Percentiles rank a stretch among this genome's conserved stretches.
Conservation (phyloP, 2,329 filamentous ascomycete genomes). For the Gyromitra esculenta region DNA sequence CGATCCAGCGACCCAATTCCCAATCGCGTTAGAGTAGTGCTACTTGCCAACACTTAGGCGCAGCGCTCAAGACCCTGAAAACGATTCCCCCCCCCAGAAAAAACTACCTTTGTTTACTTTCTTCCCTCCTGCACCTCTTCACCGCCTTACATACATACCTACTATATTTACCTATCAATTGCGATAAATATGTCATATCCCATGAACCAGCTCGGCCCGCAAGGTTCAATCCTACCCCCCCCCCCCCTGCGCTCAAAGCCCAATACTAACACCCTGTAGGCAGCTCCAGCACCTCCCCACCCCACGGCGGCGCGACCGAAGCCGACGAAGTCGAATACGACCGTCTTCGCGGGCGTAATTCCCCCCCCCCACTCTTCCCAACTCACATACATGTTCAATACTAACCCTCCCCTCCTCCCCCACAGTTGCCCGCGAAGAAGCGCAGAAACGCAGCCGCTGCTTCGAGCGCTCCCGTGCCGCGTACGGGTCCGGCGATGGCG, state of each 20-base stretch:
- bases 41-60: constrained; percentile 19
- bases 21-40: constrained; percentile 30
- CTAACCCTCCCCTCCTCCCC: background rate
- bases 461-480: constrained; percentile 82
- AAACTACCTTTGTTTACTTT: background rate
- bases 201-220: constrained; percentile 56
- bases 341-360: constrained; percentile 74
- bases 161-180: background rate
- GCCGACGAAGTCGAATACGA: constrained; percentile 89
- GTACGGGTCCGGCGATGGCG: constrained; percentile 84
- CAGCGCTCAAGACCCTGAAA: constrained; percentile 14
- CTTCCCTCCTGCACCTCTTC: background rate
- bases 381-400: background rate
- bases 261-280: constrained; percentile 24
- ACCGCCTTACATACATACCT: background rate
- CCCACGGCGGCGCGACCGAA: constrained; percentile 69
- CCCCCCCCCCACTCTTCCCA: background rate
- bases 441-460: constrained; percentile 78
- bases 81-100: background rate
- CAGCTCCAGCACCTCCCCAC: constrained; percentile 76
- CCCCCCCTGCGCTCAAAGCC: background rate
- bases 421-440: constrained; percentile 77
- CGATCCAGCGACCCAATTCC: constrained; percentile 7
- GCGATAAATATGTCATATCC: constrained; percentile 50
- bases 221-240: constrained; percentile 53